Conservation (phyloP, 306 rosid species). For the Gillenia trifoliata region DNA sequence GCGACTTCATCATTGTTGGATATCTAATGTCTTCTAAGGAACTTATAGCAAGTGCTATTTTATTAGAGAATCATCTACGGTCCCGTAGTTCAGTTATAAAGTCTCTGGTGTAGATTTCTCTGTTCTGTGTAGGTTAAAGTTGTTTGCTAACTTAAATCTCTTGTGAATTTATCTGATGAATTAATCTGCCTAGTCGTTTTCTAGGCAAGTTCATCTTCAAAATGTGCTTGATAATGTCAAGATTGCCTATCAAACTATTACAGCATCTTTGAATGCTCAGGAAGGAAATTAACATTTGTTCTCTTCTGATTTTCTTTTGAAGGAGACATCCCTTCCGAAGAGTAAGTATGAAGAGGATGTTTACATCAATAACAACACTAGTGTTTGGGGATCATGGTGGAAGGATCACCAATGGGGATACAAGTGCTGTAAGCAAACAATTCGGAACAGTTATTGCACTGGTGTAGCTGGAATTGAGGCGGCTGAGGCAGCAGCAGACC, state of each 20-base stretch:
- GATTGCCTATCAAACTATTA: background rate
- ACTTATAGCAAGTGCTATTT: background rate
- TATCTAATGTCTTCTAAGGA: background rate
- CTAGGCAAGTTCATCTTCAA: background rate
- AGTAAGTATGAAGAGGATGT: constrained; percentile 57
- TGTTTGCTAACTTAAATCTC: background rate
- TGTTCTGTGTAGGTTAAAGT: background rate
- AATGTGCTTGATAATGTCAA: background rate
- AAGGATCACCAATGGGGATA: constrained; percentile 71
- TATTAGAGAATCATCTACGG: background rate
- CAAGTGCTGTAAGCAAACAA: constrained; percentile 51
- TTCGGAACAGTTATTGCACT: constrained; percentile 55
- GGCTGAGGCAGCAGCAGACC: constrained; percentile 39
- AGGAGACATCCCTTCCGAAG: constrained; percentile 45
- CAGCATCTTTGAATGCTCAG: background rate
- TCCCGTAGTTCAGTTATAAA: background rate
- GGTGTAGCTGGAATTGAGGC: constrained; percentile 60
- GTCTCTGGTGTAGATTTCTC: background rate
- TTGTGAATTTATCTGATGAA: background rate
- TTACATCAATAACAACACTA: constrained; percentile 49
- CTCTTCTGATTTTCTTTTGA: constrained; percentile 4
- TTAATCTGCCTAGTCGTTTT: background rate
- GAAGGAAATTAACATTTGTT: background rate
- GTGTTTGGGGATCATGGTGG: constrained; percentile 76
- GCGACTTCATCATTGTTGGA: background rate